Evolutionary conservation across 2,329 filamentous ascomycete species (phyloP), one percentile per base, ranked within the genome.

Genomic region (Fusarium bulbicola): DNA sequence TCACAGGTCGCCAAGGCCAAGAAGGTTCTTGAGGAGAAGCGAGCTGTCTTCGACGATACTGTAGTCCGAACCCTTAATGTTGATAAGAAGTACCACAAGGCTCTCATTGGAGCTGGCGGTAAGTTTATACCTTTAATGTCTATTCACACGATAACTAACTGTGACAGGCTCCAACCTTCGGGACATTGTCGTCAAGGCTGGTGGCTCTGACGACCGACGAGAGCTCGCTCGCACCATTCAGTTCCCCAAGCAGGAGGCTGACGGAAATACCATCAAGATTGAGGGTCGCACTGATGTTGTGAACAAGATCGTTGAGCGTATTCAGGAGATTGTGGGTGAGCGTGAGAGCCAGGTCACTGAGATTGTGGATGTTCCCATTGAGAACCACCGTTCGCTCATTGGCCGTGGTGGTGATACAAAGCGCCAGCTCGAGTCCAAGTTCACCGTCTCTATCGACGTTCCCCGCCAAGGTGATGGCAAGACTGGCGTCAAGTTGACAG

Each of bases 1-100:
- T 87, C 93, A 75, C 92, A 96, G 80, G 96, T 99, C 57, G 92
- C 95, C 54, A 93, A 95, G 75, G 95, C 96, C 9, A 96, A 96
- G 89, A 96, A 96, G 85, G 85, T 96, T 56, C 88, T 99, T 30
- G 91, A 95, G 81, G 93, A 96, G 84, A 95, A 95, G 84, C 92
- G 93, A 61, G 92, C 92, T 69, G 87, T 95, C 26, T 98, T 98
- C 76, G 95, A 98, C 78, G 92, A 96, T 74, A 97, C 94, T n/a
- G 88, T 98, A 57, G 90, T 92, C 21, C 91, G 92, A 84, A 94
- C 91, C 18, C 86, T 99, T 54, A 93, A 97, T 39, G 91, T 99
- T n/a, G 95, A 98, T 76, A 93, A 94, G 85, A 97, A 97, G 86
- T 91, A 96, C 82, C 96, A 99, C 85, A 92, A 92, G 83, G 90